A percentile compares a stretch with the other conserved stretches of the same genome.
Evolutionary conservation across 2,329 filamentous ascomycete species (phyloP).

Genomic region (Aspergillus sp.): DNA sequence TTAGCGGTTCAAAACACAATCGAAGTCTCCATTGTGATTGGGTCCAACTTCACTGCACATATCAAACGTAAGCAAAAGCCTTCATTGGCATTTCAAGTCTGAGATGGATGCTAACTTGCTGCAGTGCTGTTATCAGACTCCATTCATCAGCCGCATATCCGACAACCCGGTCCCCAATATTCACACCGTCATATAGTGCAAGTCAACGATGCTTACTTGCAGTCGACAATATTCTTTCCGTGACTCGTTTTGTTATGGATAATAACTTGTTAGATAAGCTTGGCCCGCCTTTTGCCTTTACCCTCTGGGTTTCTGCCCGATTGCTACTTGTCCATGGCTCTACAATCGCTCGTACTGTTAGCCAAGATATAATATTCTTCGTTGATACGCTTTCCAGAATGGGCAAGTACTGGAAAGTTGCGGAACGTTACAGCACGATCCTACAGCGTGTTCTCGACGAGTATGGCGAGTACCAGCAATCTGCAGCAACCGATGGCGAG

Average conservation of each 20-base stretch:
- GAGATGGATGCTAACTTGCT: constrained; percentile 16
- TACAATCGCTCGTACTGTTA: constrained; percentile 78
- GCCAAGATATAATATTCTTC: constrained; percentile 73
- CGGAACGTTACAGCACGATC: constrained; percentile 73
- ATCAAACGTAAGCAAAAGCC: constrained; percentile 62
- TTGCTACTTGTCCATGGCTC: constrained; percentile 85
- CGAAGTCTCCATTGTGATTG: constrained; percentile 74
- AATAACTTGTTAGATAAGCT: constrained; percentile 73
- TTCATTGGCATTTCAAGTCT: too few species aligned
- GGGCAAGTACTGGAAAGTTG: constrained; percentile 81
- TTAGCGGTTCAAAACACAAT: constrained; percentile 59
- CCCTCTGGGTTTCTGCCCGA: constrained; percentile 84
- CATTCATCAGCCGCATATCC: constrained; percentile 92
- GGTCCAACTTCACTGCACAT: constrained; percentile 88
- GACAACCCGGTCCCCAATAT: constrained; percentile 80
- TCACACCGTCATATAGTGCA: constrained; percentile 82
- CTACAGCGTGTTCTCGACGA: constrained; percentile 82
- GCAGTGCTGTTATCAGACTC: constrained; percentile 72
- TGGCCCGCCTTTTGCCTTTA: constrained; percentile 87
- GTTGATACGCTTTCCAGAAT: constrained; percentile 77
- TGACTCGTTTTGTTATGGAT: constrained; percentile 72
- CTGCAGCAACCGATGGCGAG: constrained; percentile 57
- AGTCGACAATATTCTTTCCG: constrained; percentile 73
- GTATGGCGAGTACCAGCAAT: constrained; percentile 70
- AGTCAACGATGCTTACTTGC: constrained; percentile 77